Base-by-base conservation (phyloP, 768 basidiomycete species). In the Kwoniella dendrophila region DNA sequence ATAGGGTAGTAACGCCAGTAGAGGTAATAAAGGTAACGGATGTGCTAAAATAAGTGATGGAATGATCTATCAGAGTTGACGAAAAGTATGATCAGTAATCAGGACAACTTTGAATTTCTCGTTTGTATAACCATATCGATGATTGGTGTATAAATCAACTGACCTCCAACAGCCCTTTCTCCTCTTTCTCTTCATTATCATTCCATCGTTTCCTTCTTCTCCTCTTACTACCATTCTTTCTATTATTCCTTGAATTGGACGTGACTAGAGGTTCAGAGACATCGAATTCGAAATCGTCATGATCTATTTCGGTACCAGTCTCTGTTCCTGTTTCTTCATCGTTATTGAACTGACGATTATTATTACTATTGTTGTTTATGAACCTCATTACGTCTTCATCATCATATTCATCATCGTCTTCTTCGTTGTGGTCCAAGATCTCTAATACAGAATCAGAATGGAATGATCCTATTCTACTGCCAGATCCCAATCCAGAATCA, bases 11-110 rank as follows among this genome's bases (percentile, higher is more conserved):
- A 69, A 53, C 8, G 74, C 64, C 12, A 78, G 59, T 4, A 78
- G 44, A 0, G 77, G 77, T 12, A 78, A 63, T 3, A 78, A 67
- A 2, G 74, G 66, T 20, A 78, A 54, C 14, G 77, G 75, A 67
- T 78, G 74, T 14, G 77, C 69, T 4, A 77, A 65, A 5, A 78
- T 58, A 3, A 77, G 59, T 16, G 77, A 70, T 0, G 77, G 71
- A 16, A 78, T 66, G 33, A 78, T 64, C 77, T 78, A 49, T 20
- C 41, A 2, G n/a, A 22, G 16, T 7, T 10, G 7, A 4, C 27
- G 24, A 18, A 32, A 45, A 32, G 10, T 27, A 32, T 11, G 6
- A 33, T 45, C 20, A 45, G 36, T 47, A 2, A 24, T 34, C 24
- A n/a, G 36, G 18, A 18, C 18, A 18, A 38, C 8, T 38, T 8